These are phyloP conservation scores for Pythium diclinum DNA, from an alignment of 352 stramenopile species.

Conservation along the genomic window DNA sequence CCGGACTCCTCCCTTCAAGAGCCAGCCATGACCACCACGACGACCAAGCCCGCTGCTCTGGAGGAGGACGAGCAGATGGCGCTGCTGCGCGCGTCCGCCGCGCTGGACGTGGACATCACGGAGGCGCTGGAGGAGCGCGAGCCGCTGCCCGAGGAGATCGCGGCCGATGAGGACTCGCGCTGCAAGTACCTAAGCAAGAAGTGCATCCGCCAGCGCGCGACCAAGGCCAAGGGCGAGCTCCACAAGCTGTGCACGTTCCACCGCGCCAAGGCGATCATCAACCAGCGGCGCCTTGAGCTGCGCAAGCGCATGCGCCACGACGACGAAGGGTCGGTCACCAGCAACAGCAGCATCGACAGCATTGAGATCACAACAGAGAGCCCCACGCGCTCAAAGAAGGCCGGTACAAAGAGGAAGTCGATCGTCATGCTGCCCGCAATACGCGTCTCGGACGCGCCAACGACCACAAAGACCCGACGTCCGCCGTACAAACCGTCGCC, in stretches of 20 bases:
- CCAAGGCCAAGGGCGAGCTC: constrained; percentile 31
- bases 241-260: constrained; percentile 39
- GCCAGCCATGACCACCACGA: neutral
- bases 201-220: constrained; percentile 23
- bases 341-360: constrained; percentile 6
- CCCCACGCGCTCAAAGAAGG: neutral
- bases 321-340: neutral
- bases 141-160: constrained; percentile 25
- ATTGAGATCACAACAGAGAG: neutral
- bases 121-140: constrained; percentile 23
- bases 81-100: constrained; percentile 15
- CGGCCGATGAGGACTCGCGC: constrained; percentile 19
- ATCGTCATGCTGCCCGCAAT: constrained; percentile 22
- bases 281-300: constrained; percentile 32
- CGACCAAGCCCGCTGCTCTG: neutral
- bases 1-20: neutral
- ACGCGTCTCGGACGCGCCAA: constrained; percentile 3
- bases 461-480: neutral
- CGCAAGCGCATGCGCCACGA: constrained; percentile 18
- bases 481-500: constrained; percentile 9
- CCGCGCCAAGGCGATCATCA: constrained; percentile 33
- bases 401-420: neutral
- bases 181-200: constrained; percentile 40
- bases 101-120: constrained; percentile 18
- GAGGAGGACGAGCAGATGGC: constrained; percentile 8